These are phyloP conservation scores for Wickerhamomyces alni DNA, from an alignment of 805 yeast species.

Conservation along the genomic window DNA sequence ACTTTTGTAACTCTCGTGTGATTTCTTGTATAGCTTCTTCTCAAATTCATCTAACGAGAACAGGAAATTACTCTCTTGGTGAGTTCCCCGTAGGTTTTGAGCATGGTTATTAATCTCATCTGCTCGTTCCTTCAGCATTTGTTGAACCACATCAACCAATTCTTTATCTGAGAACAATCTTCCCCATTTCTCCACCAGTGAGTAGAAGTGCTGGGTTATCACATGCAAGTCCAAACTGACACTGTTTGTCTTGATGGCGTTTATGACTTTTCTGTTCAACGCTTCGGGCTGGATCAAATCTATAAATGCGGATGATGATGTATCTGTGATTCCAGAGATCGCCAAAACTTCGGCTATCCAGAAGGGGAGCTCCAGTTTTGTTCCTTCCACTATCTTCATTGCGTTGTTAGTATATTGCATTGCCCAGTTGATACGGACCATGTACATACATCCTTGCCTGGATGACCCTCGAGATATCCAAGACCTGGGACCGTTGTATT, in stretches of 20 bases:
- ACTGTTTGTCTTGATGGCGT: constrained; percentile 77
- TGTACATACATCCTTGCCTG: constrained; percentile 38
- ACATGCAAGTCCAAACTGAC: constrained; percentile 59
- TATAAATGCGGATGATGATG: constrained; percentile 44
- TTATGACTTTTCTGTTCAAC: constrained; percentile 57
- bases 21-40: constrained; percentile 44
- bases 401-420: neutral
- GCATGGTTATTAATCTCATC: constrained; percentile 71
- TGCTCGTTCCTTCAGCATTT: constrained; percentile 58
- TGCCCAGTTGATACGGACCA: too few species aligned
- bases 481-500: constrained; percentile 75
- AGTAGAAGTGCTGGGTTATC: constrained; percentile 61
- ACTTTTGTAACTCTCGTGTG: constrained; percentile 45
- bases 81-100: constrained; percentile 26
- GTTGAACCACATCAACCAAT: constrained; percentile 42
- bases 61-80: constrained; percentile 49
- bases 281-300: constrained; percentile 69
- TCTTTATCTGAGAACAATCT: constrained; percentile 60
- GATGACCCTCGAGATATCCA: constrained; percentile 81
- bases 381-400: constrained; percentile 42
- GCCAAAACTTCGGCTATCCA: constrained; percentile 88
- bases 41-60: constrained; percentile 75
- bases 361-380: constrained; percentile 73
- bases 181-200: constrained; percentile 73
- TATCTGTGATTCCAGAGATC: constrained; percentile 27